phyloP scores from a whole-genome alignment of 139 green algal species.

The Auxenochlorella protothecoides region DNA sequence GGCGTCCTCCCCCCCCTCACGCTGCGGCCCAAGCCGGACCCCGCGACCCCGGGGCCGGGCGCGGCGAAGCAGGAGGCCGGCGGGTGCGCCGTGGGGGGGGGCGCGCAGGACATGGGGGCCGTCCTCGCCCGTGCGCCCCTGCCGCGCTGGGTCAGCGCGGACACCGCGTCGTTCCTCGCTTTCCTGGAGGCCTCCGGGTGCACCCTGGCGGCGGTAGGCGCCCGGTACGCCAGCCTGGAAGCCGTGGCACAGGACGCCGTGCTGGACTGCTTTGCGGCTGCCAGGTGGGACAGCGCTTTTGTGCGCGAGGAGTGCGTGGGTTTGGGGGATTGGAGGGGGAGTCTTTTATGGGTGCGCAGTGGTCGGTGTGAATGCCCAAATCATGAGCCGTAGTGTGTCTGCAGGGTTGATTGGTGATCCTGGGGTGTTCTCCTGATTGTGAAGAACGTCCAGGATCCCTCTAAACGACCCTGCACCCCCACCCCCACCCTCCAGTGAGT shows the following conservation, averaged over 20 bases:
- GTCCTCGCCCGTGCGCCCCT: not conserved
- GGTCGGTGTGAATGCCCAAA: not conserved
- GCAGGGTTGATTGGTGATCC: not conserved
- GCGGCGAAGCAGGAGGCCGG: not conserved
- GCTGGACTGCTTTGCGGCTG: constrained; percentile 6
- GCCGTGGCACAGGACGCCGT: constrained; percentile 8
- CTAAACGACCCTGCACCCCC: not conserved
- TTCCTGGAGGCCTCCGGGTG: not conserved
- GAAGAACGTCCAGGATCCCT: not conserved
- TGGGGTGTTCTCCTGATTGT: not conserved
- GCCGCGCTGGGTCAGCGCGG: constrained; percentile 1
- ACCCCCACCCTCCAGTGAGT: constrained; percentile 6
- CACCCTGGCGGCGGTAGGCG: not conserved
- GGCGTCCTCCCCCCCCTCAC: constrained; percentile 33
- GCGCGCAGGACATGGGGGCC: not conserved
- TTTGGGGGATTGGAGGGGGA: not conserved
- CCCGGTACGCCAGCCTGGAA: not conserved
- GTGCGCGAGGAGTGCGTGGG: not conserved
- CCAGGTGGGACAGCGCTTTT: constrained; percentile 3
- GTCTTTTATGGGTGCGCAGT: not conserved
- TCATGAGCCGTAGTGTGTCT: not conserved
- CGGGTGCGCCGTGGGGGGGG: constrained; percentile 1
- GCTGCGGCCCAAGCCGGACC: constrained; percentile 3
- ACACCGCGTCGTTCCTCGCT: not conserved
- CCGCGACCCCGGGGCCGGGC: not conserved